These are phyloP conservation scores for Canavalia gladiata DNA, from an alignment of 306 rosid genomes.

Conservation along the genomic window DNA sequence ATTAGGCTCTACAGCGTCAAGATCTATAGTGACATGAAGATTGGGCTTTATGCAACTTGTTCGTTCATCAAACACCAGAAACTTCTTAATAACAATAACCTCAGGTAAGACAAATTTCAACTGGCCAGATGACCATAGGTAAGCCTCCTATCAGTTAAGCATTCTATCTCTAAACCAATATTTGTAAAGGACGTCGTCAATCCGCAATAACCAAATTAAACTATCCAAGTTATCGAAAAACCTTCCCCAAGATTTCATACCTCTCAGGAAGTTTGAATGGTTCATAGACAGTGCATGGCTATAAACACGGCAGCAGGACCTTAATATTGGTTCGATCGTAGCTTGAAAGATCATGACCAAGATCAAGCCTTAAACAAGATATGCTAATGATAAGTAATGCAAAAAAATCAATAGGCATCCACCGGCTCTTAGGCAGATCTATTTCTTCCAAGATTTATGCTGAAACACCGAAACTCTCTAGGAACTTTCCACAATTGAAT, in stretches of 20 bases:
- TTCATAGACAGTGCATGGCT: neutral
- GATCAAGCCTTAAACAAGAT: no score
- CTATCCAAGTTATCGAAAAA: constrained; percentile 5
- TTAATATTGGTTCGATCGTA: no score
- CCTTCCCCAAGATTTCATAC: no score
- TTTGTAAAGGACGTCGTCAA: constrained; percentile 55
- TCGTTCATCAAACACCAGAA: constrained; percentile 60
- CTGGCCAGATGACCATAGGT: constrained; percentile 77
- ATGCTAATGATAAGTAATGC: no score
- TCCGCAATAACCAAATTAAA: constrained; percentile 64
- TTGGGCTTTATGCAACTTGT: constrained; percentile 79
- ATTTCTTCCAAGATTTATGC: no score
- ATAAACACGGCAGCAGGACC: no score
- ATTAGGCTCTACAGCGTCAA: constrained; percentile 50
- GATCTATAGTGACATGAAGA: constrained; percentile 65
- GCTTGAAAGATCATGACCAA: no score
- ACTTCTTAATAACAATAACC: constrained; percentile 67
- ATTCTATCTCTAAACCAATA: constrained; percentile 61
- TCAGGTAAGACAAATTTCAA: constrained; percentile 78
- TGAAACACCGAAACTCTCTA: no score
- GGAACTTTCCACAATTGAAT: no score
- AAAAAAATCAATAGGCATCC: no score
- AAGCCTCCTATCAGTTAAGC: constrained; percentile 85
- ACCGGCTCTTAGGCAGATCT: no score
- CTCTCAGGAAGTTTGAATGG: constrained; percentile 53